Evolutionary conservation across 306 rosid species (phyloP), one percentile per base, ranked within the genome.

Genomic region (Parietaria judaica): DNA sequence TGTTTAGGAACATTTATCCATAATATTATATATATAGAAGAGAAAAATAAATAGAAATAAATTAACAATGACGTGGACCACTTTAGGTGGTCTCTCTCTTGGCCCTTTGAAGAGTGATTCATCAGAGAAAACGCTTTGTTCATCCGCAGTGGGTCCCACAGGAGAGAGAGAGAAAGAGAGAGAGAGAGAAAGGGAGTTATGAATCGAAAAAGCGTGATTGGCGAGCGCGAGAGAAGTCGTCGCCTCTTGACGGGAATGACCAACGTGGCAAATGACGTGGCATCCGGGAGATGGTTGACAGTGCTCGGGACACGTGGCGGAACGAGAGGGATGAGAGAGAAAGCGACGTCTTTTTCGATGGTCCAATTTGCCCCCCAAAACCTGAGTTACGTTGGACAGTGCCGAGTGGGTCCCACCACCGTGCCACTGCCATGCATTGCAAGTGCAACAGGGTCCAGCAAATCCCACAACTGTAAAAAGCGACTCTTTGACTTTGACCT

Each of bases 351-450:
- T 47, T 36, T 55, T 62, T 17, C 54, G 31, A 56, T 39, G 44
- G 63, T 52, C 68, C 63, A 74, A 14, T 43, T 41, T 41, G 46
- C 61, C 39, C 6, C 38, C 58, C 36, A 8, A 8, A 23, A 43
- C 11, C 48, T 46, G 66, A 70, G 61, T 38, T 73, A 51, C 58
- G 58, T 65, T 39, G 51, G 53, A 36, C 62, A 49, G 57, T 41
- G 69, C 36, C 65, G 3, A 35, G 43, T 63, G 72, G 78, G 71
- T 45, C 70, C 74, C 65, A 13, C 67, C 4, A 35, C 34, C 56
- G 10, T 15, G 58, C 39, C 44, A 4, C 46, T 47, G 1, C 37
- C 61, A 23, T 23, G 31, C 31, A 23, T 23, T 23, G 31, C 31
- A 23, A 23, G 31, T 23, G 31, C 31, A 23, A 23, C 31, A 23